Conservation (phyloP, 768 basidiomycete species). For the Mycena capillaripes region DNA sequence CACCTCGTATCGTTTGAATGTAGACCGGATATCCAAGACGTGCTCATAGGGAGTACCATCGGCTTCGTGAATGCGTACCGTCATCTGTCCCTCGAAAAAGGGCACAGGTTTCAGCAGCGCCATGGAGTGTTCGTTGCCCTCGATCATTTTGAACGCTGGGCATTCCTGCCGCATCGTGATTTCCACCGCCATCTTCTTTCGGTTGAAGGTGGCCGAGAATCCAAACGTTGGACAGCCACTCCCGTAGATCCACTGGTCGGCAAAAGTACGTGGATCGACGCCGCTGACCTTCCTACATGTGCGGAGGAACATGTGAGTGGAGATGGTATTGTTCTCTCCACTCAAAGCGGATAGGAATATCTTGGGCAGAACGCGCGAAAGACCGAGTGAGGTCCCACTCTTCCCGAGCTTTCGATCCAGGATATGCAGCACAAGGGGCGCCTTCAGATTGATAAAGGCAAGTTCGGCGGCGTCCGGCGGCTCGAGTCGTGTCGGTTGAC, state of each 20-base stretch:
- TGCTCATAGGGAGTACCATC: constrained; percentile 99
- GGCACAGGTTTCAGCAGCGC: constrained; percentile 84
- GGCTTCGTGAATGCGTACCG: constrained; percentile 98
- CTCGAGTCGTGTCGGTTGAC: constrained; percentile 87
- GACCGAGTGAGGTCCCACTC: constrained; percentile 93
- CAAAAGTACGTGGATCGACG: constrained; percentile 89
- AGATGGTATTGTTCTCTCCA: constrained; percentile 91
- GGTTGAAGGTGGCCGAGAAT: constrained; percentile 92
- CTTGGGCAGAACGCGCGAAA: constrained; percentile 95
- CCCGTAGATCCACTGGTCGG: constrained; percentile 99
- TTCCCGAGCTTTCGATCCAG: constrained; percentile 95
- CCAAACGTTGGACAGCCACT: constrained; percentile 95
- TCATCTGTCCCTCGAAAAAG: constrained; percentile 99
- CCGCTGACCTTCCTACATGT: constrained; percentile 95
- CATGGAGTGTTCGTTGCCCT: constrained; percentile 76
- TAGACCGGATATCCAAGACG: constrained; percentile 89
- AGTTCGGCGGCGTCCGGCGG: constrained; percentile 86
- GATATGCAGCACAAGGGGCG: constrained; percentile 96
- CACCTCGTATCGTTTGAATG: constrained; percentile 96
- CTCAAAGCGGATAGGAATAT: constrained; percentile 94
- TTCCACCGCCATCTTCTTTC: constrained; percentile 99
- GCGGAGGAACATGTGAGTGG: constrained; percentile 91
- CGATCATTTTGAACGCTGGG: constrained; percentile 81
- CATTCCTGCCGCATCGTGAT: constrained; percentile 93
- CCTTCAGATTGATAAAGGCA: constrained; percentile 94